These are phyloP conservation scores for Barnettozyma siamensis DNA, from an alignment of 805 yeast species.

Conservation along the genomic window DNA sequence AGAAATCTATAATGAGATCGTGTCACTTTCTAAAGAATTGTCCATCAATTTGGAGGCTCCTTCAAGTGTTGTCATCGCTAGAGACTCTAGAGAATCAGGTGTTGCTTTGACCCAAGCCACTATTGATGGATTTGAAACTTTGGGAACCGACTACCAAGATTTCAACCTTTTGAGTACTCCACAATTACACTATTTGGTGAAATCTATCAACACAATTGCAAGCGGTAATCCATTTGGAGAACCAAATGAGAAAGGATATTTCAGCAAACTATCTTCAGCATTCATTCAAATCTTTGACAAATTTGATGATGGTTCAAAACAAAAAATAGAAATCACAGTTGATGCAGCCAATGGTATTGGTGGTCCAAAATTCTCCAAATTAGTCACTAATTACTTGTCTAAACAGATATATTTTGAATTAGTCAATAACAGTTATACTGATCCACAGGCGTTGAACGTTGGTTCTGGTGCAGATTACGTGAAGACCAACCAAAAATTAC, in stretches of 20 bases:
- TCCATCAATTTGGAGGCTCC: slow-evolving; percentile 40
- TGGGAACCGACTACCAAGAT: slow-evolving; percentile 43
- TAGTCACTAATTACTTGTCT: slow-evolving; percentile 38
- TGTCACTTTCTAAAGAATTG: slow-evolving; percentile 32
- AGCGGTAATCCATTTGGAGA: slow-evolving; percentile 45
- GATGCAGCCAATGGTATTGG: slow-evolving; percentile 99
- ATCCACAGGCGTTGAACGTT: slow-evolving; percentile 59
- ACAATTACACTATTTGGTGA: slow-evolving; percentile 82
- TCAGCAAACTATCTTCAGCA: slow-evolving; percentile 50
- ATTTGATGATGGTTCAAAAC: slow-evolving; percentile 15
- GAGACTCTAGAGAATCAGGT: slow-evolving; percentile 88
- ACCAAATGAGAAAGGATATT: slow-evolving; percentile 65
- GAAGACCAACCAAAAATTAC: slow-evolving; percentile 79
- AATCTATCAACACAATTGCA: slow-evolving; percentile 56
- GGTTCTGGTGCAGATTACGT: slow-evolving; percentile 96
- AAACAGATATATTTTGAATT: slow-evolving; percentile 38
- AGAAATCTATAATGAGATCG: slow-evolving; percentile 35
- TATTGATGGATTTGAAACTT: slow-evolving; percentile 51
- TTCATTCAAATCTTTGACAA: slow-evolving; percentile 39
- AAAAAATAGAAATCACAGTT: slow-evolving; percentile 46
- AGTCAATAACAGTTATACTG: slow-evolving; percentile 49
- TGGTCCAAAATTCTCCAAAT: slow-evolving; percentile 57
- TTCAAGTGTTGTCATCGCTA: slow-evolving; percentile 59
- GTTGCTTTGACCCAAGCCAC: slow-evolving; percentile 56
- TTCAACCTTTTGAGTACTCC: slow-evolving; percentile 85